Conservation (phyloP, 2,329 filamentous ascomycete genomes). For the Sporothrix variecibatus region DNA sequence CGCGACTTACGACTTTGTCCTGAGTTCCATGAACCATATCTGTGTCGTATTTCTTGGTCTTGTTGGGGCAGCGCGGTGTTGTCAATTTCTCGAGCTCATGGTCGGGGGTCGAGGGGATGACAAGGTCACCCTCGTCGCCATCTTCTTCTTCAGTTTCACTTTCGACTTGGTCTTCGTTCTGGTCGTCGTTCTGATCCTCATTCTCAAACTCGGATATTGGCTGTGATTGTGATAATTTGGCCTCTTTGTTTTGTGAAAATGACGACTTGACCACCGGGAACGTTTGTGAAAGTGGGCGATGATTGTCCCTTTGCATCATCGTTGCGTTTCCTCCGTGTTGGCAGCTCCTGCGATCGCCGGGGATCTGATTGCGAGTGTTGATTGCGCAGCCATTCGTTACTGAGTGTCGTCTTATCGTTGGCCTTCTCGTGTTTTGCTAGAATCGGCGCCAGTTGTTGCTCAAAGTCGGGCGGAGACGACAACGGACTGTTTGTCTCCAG, state of each 20-base stretch:
- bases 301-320: neutral
- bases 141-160: neutral
- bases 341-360: constrained; percentile 22
- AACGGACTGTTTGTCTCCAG: neutral
- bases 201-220: neutral
- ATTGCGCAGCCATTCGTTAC: constrained; percentile 18
- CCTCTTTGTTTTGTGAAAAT: neutral
- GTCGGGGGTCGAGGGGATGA: constrained; percentile 18
- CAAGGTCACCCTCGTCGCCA: neutral
- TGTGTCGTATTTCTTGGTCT: neutral
- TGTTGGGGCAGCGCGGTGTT: neutral
- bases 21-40: neutral
- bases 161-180: neutral
- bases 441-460: constrained; percentile 19
- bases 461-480: constrained; percentile 25
- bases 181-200: neutral
- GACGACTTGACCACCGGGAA: constrained; percentile 29
- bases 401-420: neutral
- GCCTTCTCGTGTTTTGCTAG: constrained; percentile 8
- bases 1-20: neutral
- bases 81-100: constrained; percentile 3
- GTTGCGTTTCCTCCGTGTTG: neutral
- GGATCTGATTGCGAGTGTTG: neutral
- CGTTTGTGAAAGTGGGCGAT: constrained; percentile 27
- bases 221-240: constrained; percentile 2